phyloP scores from a whole-genome alignment of 176 grass and related monocot genomes.

The Aegilops umbellulata region DNA sequence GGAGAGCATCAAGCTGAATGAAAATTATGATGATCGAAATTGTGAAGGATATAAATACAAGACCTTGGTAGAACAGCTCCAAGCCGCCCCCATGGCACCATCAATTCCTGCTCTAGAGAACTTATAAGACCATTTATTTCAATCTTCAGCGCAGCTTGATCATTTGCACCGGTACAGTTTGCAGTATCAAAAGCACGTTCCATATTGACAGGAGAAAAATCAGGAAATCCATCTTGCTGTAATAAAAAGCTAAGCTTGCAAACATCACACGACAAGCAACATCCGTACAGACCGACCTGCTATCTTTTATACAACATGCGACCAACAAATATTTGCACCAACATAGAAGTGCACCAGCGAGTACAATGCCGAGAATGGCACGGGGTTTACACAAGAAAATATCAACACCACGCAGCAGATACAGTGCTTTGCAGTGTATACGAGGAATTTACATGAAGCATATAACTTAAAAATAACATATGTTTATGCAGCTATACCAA shows the following conservation, averaged over 20 bases:
- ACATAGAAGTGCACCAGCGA: neutral
- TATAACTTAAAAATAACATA: too few species aligned
- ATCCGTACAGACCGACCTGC: neutral
- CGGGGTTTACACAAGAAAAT: neutral
- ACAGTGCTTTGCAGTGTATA: neutral
- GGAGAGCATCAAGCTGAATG: neutral
- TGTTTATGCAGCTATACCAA: too few species aligned
- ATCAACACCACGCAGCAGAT: neutral
- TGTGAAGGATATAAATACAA: neutral
- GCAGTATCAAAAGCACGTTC: too few species aligned
- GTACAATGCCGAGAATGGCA: neutral
- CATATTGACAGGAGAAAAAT: too few species aligned
- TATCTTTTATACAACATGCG: neutral
- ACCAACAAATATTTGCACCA: neutral
- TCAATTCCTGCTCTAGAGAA: too few species aligned
- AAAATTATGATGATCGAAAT: too few species aligned
- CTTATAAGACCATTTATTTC: too few species aligned
- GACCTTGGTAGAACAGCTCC: neutral
- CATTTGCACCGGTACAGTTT: too few species aligned
- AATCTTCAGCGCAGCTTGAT: too few species aligned
- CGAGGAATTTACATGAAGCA: too few species aligned
- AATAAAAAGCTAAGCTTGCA: neutral
- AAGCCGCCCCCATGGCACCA: too few species aligned
- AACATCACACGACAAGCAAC: neutral
- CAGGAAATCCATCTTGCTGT: too few species aligned